Evolutionary conservation across 805 yeast genomes (phyloP).

Genomic region (Kodamaea restingae): DNA sequence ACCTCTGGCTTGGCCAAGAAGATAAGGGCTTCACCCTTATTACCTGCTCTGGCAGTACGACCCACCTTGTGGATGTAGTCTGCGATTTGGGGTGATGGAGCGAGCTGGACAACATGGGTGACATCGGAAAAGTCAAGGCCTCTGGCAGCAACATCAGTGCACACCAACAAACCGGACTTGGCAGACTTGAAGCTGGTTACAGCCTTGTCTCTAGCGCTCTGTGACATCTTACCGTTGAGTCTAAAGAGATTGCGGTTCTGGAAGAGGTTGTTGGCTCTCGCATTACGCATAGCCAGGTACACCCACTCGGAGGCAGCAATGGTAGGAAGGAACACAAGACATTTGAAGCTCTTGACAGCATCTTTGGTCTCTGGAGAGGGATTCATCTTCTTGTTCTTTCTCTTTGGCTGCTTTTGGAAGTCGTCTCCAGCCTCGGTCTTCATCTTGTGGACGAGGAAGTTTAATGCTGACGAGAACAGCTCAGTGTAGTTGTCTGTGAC

Average conservation of each 20-base stretch:
- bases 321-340: conserved; percentile 80
- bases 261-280: conserved; percentile 12
- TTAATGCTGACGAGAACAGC: conserved; percentile 54
- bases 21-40: conserved; percentile 64
- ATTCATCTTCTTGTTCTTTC: neutral
- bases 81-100: conserved; percentile 69
- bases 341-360: conserved; percentile 54
- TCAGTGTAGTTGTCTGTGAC: conserved; percentile 53
- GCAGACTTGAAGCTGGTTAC: conserved; percentile 49
- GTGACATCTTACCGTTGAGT: conserved; percentile 75
- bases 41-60: conserved; percentile 93
- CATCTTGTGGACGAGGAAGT: conserved; percentile 42
- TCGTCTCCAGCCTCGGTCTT: conserved; percentile 9
- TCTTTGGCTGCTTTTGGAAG: neutral
- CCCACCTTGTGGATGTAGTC: conserved; percentile 92
- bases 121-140: conserved; percentile 95
- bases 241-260: conserved; percentile 16
- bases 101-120: conserved; percentile 78
- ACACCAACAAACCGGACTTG: conserved; percentile 59
- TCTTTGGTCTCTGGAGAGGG: neutral
- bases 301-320: conserved; percentile 62
- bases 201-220: conserved; percentile 58
- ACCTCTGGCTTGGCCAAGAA: conserved; percentile 55
- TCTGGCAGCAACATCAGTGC: conserved; percentile 93
- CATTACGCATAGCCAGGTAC: conserved; percentile 18